Base-by-base conservation (phyloP, 1,284 basidiomycete species). In the Fistulinella cinereoalba region DNA sequence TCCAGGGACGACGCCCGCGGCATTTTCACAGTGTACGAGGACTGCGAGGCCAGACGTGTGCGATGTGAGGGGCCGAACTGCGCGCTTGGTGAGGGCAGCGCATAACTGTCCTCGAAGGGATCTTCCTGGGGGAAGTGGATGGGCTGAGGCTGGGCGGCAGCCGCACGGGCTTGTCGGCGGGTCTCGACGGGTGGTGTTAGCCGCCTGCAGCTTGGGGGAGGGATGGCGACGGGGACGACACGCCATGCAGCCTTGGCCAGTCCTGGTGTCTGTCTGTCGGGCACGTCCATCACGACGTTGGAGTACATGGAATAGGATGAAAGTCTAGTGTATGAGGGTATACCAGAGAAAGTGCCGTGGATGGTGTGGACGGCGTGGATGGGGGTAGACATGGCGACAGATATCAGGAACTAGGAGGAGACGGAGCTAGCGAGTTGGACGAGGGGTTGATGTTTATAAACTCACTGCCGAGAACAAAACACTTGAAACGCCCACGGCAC, bases 291-390 rank as follows among this genome's bases (percentile, higher is more conserved):
- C 41, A 49, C 45, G 56, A 66, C 58, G 57, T 63, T 53, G 50
- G 57, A 61, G 56, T 64, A 52, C 56, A 33, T 32, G 40, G 49
- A 37, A n/a, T 51, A 56, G 29, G 52, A 29, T 41, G n/a, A n/a
- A n/a, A n/a, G n/a, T n/a, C n/a, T n/a, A n/a, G 46, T 32, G 36
- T 37, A 53, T 16, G 49, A 13, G 22, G 50, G 28, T 24, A 66
- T 51, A 34, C 61, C 61, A 37, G 61, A 60, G 32, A 67, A 61
- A 3, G 63, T 56, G 19, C 61, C 61, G 29, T 64, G 62, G 39
- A 64, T 67, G 47, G 62, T 63, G 38, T 67, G 63, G 27, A 67
- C 56, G 23, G 53, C 51, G 49, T 62, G 65, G n/a, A 58, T 10
- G 37, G 65, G 51, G 12, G 52, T 7, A 34, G 65, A 62, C 62